Evolutionary conservation across 2,329 filamentous ascomycete species (phyloP).

Genomic region (Dothistroma septosporum): DNA sequence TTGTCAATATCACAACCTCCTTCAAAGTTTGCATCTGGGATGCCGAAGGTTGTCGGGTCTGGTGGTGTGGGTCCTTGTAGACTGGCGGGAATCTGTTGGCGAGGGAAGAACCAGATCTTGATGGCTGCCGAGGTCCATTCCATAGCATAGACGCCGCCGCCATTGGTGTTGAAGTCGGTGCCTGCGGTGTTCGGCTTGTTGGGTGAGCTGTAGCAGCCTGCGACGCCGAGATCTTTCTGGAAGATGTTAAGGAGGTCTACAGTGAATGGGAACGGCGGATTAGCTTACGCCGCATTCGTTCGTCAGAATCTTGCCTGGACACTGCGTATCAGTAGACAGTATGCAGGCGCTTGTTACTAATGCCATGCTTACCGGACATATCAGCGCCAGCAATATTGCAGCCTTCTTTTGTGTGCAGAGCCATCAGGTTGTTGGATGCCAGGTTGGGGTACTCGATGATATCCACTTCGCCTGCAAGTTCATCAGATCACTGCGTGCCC

Average conservation of each 20-base stretch:
- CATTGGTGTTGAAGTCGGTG: constrained; percentile 39
- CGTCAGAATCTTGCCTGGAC: constrained; percentile 44
- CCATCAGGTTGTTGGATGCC: constrained; percentile 32
- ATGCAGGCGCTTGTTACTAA: neutral
- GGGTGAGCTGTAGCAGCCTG: constrained; percentile 44
- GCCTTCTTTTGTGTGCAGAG: constrained; percentile 34
- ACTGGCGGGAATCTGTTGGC: constrained; percentile 33
- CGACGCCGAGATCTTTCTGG: constrained; percentile 40
- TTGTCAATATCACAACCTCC: constrained; percentile 37
- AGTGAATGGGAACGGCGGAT: neutral
- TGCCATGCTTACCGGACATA: constrained; percentile 9
- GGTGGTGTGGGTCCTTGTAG: constrained; percentile 49
- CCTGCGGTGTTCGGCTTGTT: constrained; percentile 43
- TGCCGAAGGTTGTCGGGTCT: constrained; percentile 60
- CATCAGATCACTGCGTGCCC: constrained; percentile 46
- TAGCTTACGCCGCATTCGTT: constrained; percentile 61
- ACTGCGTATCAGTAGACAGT: neutral
- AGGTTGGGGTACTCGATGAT: constrained; percentile 39
- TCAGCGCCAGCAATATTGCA: constrained; percentile 34
- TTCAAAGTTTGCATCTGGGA: constrained; percentile 60
- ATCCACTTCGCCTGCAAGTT: constrained; percentile 35
- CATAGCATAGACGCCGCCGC: constrained; percentile 43
- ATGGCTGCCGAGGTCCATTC: constrained; percentile 32
- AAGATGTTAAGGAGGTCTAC: neutral
- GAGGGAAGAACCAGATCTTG: constrained; percentile 38